Conservation (phyloP, 768 basidiomycete genomes). For the Asterophora lycoperdoides region DNA sequence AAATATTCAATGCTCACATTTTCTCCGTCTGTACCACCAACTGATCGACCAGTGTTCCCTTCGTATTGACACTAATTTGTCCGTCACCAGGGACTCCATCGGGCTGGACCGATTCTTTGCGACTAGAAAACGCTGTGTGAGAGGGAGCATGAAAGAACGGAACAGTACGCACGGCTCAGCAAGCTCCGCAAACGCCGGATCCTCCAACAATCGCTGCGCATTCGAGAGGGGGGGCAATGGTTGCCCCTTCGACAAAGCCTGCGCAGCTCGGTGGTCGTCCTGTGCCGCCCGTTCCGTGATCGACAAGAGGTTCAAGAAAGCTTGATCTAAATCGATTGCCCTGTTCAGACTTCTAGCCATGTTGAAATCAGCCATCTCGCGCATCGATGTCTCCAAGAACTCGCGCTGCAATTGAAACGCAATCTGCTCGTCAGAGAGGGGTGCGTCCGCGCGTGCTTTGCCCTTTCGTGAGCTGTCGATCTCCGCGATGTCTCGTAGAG, state of each 20-base stretch:
- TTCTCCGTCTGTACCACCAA: neutral
- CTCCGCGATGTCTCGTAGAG: conserved; percentile 12
- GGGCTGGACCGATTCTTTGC: neutral
- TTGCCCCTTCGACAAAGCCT: conserved; percentile 8
- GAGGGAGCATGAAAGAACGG: neutral
- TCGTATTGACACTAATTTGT: neutral
- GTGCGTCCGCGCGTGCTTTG: conserved; percentile 16
- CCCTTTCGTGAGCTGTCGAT: conserved; percentile 17
- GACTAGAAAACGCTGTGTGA: neutral
- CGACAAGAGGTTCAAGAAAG: conserved; percentile 7
- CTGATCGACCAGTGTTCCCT: neutral
- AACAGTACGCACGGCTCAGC: conserved; percentile 6
- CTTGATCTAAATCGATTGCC: conserved; percentile 14
- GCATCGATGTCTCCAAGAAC: conserved; percentile 6
- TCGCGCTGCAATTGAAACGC: conserved; percentile 15
- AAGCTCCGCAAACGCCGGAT: conserved; percentile 6
- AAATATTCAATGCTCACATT: neutral
- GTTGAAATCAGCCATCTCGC: conserved; percentile 6
- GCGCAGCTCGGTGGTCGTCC: conserved; percentile 18
- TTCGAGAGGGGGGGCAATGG: conserved; percentile 11
- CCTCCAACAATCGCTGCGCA: conserved; percentile 16
- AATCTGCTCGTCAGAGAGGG: conserved; percentile 18
- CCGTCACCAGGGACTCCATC: neutral
- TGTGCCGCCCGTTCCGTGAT: conserved; percentile 16
- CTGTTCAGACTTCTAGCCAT: conserved; percentile 17